Evolutionary conservation across 345 rosid genomes (phyloP), one percentile per base, ranked within the genome.

Genomic region (Limnanthes douglasii): DNA sequence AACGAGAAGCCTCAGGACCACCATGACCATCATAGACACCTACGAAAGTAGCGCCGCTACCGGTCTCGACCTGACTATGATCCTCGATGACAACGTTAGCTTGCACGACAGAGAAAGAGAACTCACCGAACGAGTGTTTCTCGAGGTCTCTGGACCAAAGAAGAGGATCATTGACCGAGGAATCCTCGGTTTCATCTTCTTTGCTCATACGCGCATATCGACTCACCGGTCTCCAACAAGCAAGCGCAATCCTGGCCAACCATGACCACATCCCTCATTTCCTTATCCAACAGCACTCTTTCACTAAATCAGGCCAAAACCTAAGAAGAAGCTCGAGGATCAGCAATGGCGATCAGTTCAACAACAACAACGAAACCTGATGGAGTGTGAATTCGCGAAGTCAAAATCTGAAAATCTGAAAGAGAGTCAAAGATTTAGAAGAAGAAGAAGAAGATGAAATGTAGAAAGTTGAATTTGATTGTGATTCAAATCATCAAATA

Each of bases 21-120:
- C 98, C 98, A 49, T 90, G 98, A 3, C 97, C 97, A 46, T 88
- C 97, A 34, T 79, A 79, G 31, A 88, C 86, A 5, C 97, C 95
- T 24, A 83, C 65, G 42, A 88, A 84, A 15, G 72, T 71, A 23
- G 79, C 75, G 11, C 60, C 77, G 15, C 56, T 45, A 6, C 78
- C 86, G 5, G 56, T 72, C 57, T 88, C 95, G 7, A 88, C 94
- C 47, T 76, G 95, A 46, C 92, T 72, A 20, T 90, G 85, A 53
- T 90, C 98, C 24, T 90, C 98, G 19, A 80, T 62, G 22, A 64
- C 65, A 41, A 68, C 93, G 53, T 84, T 90, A 48, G 96, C 94
- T 60, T 80, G 96, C 33, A 75, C 92, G 0, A 77, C 78, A 8
- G 93, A 72, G 47, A 70, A 77, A 17, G 98, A 90, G 50, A 84